Conservation (phyloP, 805 yeast genomes). For the Cephaloascus albidus region DNA sequence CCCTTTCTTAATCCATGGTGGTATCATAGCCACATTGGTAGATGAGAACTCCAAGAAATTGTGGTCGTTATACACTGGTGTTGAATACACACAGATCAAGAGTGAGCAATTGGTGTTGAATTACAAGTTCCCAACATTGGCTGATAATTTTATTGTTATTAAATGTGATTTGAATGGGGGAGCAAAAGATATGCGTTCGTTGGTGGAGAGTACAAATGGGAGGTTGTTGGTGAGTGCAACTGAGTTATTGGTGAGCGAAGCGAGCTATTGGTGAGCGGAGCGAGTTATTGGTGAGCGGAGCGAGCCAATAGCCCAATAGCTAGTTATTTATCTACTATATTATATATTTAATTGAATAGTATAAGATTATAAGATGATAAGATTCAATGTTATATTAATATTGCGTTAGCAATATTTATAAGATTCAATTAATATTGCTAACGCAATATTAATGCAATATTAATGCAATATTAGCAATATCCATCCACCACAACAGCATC, state of each 20-base stretch:
- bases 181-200: conserved; percentile 35
- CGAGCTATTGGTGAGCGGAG: no score
- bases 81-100: conserved; percentile 21
- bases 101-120: conserved; percentile 38
- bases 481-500: conserved; percentile 44
- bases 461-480: conserved; percentile 6
- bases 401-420: background rate
- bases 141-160: conserved; percentile 67
- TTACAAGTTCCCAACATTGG: conserved; percentile 67
- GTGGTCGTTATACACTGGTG: conserved; percentile 25
- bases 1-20: conserved; percentile 86
- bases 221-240: conserved; percentile 48
- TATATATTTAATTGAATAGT: background rate
- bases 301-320: conserved; percentile 2
- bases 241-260: no score
- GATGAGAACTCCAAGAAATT: conserved; percentile 66
- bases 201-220: conserved; percentile 43
- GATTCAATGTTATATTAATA: conserved; percentile 3
- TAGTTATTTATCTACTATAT: background rate
- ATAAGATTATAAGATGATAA: conserved; percentile 9
- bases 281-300: no score
- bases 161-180: conserved; percentile 17
- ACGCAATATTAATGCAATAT: conserved; percentile 2
- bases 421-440: background rate
- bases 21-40: conserved; percentile 69